Percentiles rank a stretch among this genome's conserved stretches.
Evolutionary conservation across 2,329 filamentous ascomycete genomes (phyloP).

Genomic region (Phialocephala sp.): DNA sequence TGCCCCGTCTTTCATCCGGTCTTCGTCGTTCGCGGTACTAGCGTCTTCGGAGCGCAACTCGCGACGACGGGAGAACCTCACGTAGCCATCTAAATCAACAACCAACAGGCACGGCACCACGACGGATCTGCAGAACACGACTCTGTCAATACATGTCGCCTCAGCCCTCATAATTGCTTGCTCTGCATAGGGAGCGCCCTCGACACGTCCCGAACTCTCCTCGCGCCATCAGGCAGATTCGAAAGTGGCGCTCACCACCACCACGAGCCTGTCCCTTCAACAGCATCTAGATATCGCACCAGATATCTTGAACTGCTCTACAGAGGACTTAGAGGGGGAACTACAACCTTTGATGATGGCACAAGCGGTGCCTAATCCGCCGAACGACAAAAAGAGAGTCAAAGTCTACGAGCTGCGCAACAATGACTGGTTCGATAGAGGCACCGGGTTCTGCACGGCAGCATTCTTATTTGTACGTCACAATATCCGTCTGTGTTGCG

Average conservation of each 20-base stretch:
- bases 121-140: not conserved
- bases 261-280: constrained; percentile 56
- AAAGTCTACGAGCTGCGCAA: constrained; percentile 99
- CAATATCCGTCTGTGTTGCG: constrained; percentile 14
- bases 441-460: constrained; percentile 93
- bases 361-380: constrained; percentile 68
- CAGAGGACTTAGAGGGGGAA: constrained; percentile 58
- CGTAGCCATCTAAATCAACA: not conserved
- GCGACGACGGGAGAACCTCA: not conserved
- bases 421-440: constrained; percentile 99
- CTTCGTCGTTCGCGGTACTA: not conserved
- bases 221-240: constrained; percentile 31
- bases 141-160: not conserved
- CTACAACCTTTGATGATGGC: constrained; percentile 72
- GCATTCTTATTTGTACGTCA: constrained; percentile 40
- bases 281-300: constrained; percentile 64
- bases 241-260: constrained; percentile 39
- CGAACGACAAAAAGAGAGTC: constrained; percentile 75
- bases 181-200: not conserved
- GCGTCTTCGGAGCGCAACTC: not conserved
- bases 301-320: constrained; percentile 56
- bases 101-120: not conserved
- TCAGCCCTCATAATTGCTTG: not conserved
- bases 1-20: not conserved
- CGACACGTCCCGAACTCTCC: constrained; percentile 8